These are phyloP conservation scores for Kalaharituber pfeilii DNA, from an alignment of 2,329 filamentous ascomycete genomes.

Conservation along the genomic window DNA sequence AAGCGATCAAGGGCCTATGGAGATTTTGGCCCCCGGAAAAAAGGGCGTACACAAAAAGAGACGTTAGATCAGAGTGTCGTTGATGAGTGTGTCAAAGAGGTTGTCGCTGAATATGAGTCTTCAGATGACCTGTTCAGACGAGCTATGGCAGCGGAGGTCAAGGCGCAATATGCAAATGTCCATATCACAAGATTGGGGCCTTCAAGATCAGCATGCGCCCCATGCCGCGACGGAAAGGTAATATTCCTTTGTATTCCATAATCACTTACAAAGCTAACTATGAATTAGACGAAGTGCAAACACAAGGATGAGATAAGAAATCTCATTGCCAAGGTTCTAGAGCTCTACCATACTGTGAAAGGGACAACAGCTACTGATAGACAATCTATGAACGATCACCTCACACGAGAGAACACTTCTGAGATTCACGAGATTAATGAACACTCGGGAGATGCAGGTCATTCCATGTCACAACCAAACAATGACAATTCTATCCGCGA, in stretches of 20 bases:
- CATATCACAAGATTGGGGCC: constrained; percentile 1
- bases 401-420: too few relatives aligned
- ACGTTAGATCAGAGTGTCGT: not conserved
- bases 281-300: constrained; percentile 5
- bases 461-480: too few relatives aligned
- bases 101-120: not conserved
- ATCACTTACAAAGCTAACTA: not conserved
- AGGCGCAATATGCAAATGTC: not conserved
- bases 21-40: not conserved
- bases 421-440: too few relatives aligned
- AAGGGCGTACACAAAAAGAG: not conserved
- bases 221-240: not conserved
- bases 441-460: too few relatives aligned
- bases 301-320: constrained; percentile 7
- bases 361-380: constrained; percentile 10
- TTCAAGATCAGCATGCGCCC: not conserved
- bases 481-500: too few relatives aligned
- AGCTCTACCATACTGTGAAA: constrained; percentile 13
- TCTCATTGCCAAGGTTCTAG: constrained; percentile 11
- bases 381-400: too few relatives aligned
- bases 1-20: not conserved
- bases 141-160: not conserved
- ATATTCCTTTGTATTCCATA: not conserved
- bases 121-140: not conserved
- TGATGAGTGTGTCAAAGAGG: not conserved